A percentile compares a stretch with the other conserved stretches of the same genome.
Evolutionary conservation across 1,139 yeast genomes (phyloP).

Genomic region (Magnusiomyces ingens): DNA sequence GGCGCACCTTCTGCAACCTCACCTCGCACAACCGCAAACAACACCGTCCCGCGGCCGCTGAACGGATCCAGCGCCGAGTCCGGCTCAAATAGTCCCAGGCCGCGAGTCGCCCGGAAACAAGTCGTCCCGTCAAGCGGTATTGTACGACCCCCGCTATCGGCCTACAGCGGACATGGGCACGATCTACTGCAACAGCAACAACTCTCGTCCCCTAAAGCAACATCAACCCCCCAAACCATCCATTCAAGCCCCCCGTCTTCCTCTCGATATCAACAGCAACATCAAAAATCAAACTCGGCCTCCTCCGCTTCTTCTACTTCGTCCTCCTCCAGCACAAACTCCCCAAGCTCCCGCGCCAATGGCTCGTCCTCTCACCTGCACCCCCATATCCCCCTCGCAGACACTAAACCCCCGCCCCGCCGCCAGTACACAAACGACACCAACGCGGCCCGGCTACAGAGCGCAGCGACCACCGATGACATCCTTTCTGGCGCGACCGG

Average conservation of each 20-base stretch:
- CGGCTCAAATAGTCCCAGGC: background rate
- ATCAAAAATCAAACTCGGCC: slow-evolving; percentile 5
- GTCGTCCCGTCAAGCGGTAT: background rate
- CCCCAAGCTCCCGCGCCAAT: background rate
- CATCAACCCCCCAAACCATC: slow-evolving; percentile 9
- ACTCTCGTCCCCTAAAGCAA: background rate
- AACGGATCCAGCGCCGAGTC: background rate
- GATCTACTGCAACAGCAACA: slow-evolving; percentile 5
- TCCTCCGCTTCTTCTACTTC: background rate
- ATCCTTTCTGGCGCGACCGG: no score
- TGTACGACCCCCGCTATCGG: background rate
- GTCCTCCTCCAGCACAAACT: background rate
- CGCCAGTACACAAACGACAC: slow-evolving; percentile 19
- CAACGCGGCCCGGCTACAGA: no score
- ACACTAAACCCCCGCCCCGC: slow-evolving; percentile 25
- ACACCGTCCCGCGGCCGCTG: background rate
- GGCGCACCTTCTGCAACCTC: background rate
- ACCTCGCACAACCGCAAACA: background rate
- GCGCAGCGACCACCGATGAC: no score
- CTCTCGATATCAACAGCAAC: slow-evolving; percentile 5
- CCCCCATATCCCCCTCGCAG: slow-evolving; percentile 2
- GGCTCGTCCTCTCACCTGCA: background rate
- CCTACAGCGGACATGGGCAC: background rate
- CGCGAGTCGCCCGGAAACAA: no score
- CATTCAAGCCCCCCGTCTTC: slow-evolving; percentile 5